phyloP scores from a whole-genome alignment of 1,284 basidiomycete species.

The Termitomyces sp. region DNA sequence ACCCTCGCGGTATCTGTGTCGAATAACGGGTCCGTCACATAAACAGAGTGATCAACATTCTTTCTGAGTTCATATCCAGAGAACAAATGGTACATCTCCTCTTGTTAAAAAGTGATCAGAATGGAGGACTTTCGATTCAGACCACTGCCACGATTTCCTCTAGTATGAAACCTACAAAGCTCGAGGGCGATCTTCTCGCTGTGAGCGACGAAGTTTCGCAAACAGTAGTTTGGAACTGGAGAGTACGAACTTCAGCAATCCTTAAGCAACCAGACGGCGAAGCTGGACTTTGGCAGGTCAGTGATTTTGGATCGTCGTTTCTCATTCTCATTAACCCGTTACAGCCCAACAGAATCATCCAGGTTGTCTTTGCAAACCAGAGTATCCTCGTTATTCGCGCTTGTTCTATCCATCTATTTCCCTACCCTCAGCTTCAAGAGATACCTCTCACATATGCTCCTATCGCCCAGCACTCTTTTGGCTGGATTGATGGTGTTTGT shows the following conservation, averaged over 20 bases:
- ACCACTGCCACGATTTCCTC: slow-evolving; percentile 29
- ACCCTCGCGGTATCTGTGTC: slow-evolving; percentile 44
- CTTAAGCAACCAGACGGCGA: slow-evolving; percentile 34
- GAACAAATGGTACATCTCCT: slow-evolving; percentile 26
- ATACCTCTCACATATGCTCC: slow-evolving; percentile 26
- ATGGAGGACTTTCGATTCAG: slow-evolving; percentile 16
- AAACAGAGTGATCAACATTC: not conserved
- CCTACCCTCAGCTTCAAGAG: slow-evolving; percentile 32
- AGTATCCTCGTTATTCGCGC: slow-evolving; percentile 53
- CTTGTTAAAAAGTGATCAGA: slow-evolving; percentile 15
- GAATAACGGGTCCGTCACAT: slow-evolving; percentile 32
- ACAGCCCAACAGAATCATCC: slow-evolving; percentile 43
- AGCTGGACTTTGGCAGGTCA: slow-evolving; percentile 32
- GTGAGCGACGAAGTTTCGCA: slow-evolving; percentile 45
- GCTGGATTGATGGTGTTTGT: slow-evolving; percentile 58
- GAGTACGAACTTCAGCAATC: slow-evolving; percentile 36
- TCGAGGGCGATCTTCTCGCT: slow-evolving; percentile 46
- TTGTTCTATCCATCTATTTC: slow-evolving; percentile 51
- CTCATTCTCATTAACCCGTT: not conserved
- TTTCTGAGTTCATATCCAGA: slow-evolving; percentile 17
- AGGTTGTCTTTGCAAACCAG: slow-evolving; percentile 42
- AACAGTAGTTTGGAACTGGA: slow-evolving; percentile 52
- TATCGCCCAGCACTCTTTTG: slow-evolving; percentile 45
- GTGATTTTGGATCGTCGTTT: slow-evolving; percentile 5
- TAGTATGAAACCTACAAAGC: slow-evolving; percentile 36